Base-by-base conservation (phyloP, 495 filamentous ascomycete species). In the Filosporella fistucella region DNA sequence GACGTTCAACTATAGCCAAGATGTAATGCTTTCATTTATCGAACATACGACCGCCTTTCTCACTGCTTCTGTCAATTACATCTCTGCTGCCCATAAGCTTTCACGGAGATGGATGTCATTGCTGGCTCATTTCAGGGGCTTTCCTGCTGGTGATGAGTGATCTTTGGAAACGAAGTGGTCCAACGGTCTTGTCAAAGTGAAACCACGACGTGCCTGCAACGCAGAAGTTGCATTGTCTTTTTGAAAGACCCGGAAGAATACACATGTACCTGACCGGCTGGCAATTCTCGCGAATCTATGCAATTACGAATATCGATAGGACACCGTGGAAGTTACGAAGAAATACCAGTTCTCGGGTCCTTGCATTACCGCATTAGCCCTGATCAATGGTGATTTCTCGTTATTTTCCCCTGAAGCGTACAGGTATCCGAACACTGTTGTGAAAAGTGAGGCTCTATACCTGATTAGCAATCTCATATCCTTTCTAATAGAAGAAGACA, bases 381-480 rank as follows among this genome's bases (percentile, higher is more conserved):
- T 45, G 26, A 20, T 33, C n/a, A 45, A 45, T 34, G 26, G 42
- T 14, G 42, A 45, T 18, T 45, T 45, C 25, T 45, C 42, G 11
- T 8, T 45, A 20, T 45, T 45, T n/a, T 35, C n/a, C 32, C 32
- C 32, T 4, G 32, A 35, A 14, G 32, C 18, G n/a, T 35, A 35
- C 13, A 16, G 18, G 6, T 14, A 7, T 12, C 13, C 13, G 13
- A n/a, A 35, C 32, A 14, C n/a, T n/a, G n/a, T n/a, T n/a, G n/a
- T n/a, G n/a, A n/a, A n/a, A n/a, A n/a, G n/a, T n/a, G n/a, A n/a
- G n/a, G n/a, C n/a, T n/a, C n/a, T n/a, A n/a, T n/a, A n/a, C n/a
- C n/a, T n/a, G n/a, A n/a, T n/a, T n/a, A n/a, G n/a, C n/a, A n/a
- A n/a, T n/a, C n/a, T n/a, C n/a, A n/a, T n/a, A n/a, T n/a, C n/a